Evolutionary conservation across 495 filamentous ascomycete genomes (phyloP), one percentile per base, ranked within the genome.

Genomic region (Cryomyces minteri): DNA sequence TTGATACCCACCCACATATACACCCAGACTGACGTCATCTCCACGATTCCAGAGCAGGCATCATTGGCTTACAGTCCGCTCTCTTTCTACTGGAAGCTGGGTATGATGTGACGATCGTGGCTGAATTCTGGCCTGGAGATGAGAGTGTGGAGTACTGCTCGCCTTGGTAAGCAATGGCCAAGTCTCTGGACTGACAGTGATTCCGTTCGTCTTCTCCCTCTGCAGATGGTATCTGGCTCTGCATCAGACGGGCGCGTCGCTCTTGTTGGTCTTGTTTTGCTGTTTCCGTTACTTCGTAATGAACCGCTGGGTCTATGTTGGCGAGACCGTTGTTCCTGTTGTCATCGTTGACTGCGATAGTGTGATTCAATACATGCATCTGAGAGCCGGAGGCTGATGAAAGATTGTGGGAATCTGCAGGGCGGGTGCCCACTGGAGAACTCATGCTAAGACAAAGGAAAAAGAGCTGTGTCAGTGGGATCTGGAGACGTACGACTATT

Each of bases 51-150:
- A 41, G 67, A 14, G 68, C 69, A 4, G 68, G 68, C 6, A 62
- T 71, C 32, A 67, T 60, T 8, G 69, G 67, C 38, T 58, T 71
- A 3, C 67, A 70, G 47, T 65, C 67, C 4, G 64, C 69, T 18
- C 44, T 66, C 18, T 54, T 49, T 18, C 59, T 71, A 9, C 63
- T 66, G 2, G 54, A 63, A 45, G 55, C 51, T 12, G 62, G 60
- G 4, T 64, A 67, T 40, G 33, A 47, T 4, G 66, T 69, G 33
- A 67, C 63, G 0, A 53, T 71, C 30, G 49, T 70, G 11, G n/a
- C 68, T 1, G 55, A 63, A 11, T 48, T 63, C 44, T 57, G 57
- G 32, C 67, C 66, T 2, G 63, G 64, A 8, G 63, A 65, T 39
- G 18, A 49, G 14, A 48, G 44, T 11, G 44, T 54, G 4, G 55